These are phyloP conservation scores for Saccharum officinarum DNA, from an alignment of 176 grass and related monocot species.

Conservation along the genomic window DNA sequence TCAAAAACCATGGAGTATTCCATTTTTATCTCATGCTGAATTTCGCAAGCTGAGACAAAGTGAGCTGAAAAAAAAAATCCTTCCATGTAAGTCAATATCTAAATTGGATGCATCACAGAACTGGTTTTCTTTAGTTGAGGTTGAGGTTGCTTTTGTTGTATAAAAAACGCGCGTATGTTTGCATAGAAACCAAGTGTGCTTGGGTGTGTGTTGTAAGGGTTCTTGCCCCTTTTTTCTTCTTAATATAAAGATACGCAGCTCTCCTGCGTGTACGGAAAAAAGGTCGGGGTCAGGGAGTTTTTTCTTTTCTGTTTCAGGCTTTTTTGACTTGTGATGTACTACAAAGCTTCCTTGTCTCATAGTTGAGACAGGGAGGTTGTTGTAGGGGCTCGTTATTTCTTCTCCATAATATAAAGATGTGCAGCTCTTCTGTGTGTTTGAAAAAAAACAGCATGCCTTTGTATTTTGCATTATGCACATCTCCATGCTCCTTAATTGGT, in stretches of 20 bases:
- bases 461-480: conserved; percentile 88
- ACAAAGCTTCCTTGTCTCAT: background rate
- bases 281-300: background rate
- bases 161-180: background rate
- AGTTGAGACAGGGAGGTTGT: background rate
- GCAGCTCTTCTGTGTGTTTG: background rate
- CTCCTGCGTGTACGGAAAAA: background rate
- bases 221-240: background rate
- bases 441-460: conserved; percentile 54
- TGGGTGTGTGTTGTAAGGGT: background rate
- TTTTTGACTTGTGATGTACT: background rate
- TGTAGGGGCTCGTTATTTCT: background rate
- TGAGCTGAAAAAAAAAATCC: background rate
- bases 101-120: conserved; percentile 17
- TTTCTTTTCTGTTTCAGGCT: background rate
- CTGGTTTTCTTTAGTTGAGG: background rate
- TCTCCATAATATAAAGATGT: background rate
- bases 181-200: background rate
- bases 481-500: conserved; percentile 93
- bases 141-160: background rate
- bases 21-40: background rate
- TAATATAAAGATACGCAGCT: background rate
- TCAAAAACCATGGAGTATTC: conserved; percentile 1
- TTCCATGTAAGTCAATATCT: background rate
- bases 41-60: background rate